A percentile compares a stretch with the other conserved stretches of the same genome.
These are phyloP conservation scores for Pseudozyma thailandica DNA, from an alignment of 1,284 basidiomycete genomes.

Conservation along the genomic window DNA sequence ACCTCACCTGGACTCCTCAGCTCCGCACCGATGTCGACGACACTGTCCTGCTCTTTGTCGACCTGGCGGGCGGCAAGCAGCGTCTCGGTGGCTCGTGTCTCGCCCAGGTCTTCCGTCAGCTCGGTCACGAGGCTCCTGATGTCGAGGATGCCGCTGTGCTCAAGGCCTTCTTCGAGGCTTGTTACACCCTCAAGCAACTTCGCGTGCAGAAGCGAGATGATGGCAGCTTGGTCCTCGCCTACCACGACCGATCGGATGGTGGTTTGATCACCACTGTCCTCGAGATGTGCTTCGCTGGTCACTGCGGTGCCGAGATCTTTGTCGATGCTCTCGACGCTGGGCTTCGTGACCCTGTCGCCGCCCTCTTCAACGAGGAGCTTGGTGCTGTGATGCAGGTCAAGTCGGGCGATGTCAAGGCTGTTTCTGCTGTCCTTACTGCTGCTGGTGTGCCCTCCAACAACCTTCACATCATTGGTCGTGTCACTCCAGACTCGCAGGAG, in stretches of 20 bases:
- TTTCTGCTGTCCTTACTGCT: conserved; percentile 76
- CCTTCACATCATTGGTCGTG: conserved; percentile 80
- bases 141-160: conserved; percentile 82
- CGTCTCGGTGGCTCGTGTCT: conserved; percentile 93
- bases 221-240: conserved; percentile 82
- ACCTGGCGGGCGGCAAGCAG: conserved; percentile 84
- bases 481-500: conserved; percentile 73
- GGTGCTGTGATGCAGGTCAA: conserved; percentile 91
- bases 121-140: conserved; percentile 88
- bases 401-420: conserved; percentile 73
- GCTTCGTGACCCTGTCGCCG: conserved; percentile 71
- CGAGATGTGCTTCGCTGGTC: conserved; percentile 97
- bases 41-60: conserved; percentile 83
- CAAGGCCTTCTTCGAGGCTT: conserved; percentile 83
- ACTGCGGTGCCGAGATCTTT: conserved; percentile 78
- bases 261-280: conserved; percentile 88
- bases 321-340: conserved; percentile 72
- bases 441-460: conserved; percentile 79
- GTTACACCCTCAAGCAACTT: conserved; percentile 75
- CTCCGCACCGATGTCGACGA: conserved; percentile 74
- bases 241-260: conserved; percentile 98
- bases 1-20: conserved; percentile 91
- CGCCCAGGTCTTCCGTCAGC: conserved; percentile 92
- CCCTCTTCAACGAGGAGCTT: conserved; percentile 95
- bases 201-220: conserved; percentile 69